Evolutionary conservation across 2,329 filamentous ascomycete genomes (phyloP).

Genomic region (Parastagonospora nodorum): DNA sequence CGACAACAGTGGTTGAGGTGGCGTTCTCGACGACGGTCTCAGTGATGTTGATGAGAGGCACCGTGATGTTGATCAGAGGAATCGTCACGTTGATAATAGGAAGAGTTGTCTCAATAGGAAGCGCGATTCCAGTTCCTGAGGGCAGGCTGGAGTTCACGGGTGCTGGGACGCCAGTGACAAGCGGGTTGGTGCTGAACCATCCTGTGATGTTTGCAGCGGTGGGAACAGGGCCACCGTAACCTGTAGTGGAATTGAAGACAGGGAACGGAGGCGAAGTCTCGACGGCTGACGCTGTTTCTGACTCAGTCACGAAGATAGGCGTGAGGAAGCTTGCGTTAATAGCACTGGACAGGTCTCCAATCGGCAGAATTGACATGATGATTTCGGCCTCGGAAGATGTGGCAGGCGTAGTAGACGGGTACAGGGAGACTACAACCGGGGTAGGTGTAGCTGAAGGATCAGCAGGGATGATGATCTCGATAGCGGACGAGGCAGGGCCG

Average conservation of each 20-base stretch:
- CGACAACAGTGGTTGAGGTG: constrained; percentile 7
- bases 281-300: background rate
- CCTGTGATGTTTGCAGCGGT: constrained; percentile 7
- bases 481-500: background rate
- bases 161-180: background rate
- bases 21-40: background rate
- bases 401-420: background rate
- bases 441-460: background rate
- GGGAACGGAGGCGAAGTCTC: background rate
- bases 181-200: constrained; percentile 4
- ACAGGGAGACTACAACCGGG: background rate
- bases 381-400: background rate
- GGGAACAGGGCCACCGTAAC: background rate
- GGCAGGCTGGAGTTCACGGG: background rate
- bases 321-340: constrained; percentile 12
- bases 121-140: constrained; percentile 3
- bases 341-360: constrained; percentile 9
- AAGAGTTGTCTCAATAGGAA: background rate
- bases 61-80: background rate
- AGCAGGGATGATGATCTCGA: background rate
- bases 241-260: background rate
- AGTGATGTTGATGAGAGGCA: background rate
- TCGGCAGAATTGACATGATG: constrained; percentile 19
- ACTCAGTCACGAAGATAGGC: background rate
- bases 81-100: constrained; percentile 1